Percentiles rank a stretch among this genome's conserved stretches.
phyloP scores from a whole-genome alignment of 2,329 filamentous ascomycete species.

The Arthrobotrys megalospora region DNA sequence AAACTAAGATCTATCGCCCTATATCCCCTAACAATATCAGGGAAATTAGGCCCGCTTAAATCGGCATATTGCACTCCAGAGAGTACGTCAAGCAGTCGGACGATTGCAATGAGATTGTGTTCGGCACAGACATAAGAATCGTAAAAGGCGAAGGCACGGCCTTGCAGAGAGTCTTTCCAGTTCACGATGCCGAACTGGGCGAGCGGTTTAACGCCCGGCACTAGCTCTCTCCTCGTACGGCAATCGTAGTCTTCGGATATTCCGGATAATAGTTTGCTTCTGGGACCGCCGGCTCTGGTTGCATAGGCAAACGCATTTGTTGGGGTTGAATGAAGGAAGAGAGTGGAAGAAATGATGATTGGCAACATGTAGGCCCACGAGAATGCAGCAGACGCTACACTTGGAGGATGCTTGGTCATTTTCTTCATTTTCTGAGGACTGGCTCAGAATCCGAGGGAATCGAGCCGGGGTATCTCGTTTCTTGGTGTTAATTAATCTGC shows the following conservation, averaged over 20 bases:
- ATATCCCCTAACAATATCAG: conserved; percentile 9
- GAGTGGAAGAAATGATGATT: neutral
- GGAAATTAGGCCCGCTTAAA: conserved; percentile 29
- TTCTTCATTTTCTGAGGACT: neutral
- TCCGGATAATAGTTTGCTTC: neutral
- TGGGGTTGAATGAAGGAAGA: neutral
- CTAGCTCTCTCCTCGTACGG: neutral
- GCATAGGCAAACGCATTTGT: conserved; percentile 22
- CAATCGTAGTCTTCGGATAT: conserved; percentile 16
- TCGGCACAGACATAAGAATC: neutral
- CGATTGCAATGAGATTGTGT: neutral
- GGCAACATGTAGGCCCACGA: neutral
- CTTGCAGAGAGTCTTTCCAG: conserved; percentile 30
- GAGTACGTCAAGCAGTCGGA: conserved; percentile 36
- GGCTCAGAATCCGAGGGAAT: too few relatives aligned
- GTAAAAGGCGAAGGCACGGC: conserved; percentile 36
- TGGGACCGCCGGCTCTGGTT: neutral
- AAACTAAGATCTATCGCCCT: conserved; percentile 12
- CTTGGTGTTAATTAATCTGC: too few relatives aligned
- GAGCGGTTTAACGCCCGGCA: neutral
- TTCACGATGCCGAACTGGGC: conserved; percentile 41
- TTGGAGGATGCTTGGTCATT: too few relatives aligned
- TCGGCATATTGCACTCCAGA: conserved; percentile 37
- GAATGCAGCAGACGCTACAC: neutral
- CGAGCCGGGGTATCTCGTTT: too few relatives aligned